phyloP scores from a whole-genome alignment of 2,329 filamentous ascomycete species.

The Calonectria hawksworthii region DNA sequence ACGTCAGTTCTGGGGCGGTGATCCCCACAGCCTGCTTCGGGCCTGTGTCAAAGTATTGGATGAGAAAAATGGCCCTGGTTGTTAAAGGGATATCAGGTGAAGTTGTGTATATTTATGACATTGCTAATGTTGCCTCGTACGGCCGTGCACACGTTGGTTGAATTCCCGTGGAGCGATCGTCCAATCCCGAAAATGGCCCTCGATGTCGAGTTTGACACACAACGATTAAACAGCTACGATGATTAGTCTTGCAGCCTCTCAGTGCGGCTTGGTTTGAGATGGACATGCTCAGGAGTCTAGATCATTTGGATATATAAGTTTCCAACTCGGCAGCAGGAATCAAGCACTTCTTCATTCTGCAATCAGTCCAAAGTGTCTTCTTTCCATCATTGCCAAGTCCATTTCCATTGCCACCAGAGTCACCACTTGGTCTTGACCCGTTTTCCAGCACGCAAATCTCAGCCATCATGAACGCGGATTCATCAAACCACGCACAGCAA shows the following conservation, averaged over 20 bases:
- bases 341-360: neutral
- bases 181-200: constrained; percentile 2
- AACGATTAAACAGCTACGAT: neutral
- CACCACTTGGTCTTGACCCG: neutral
- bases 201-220: neutral
- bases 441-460: neutral
- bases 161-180: too few relatives aligned
- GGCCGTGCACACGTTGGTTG: neutral
- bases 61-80: constrained; percentile 6
- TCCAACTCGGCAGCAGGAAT: neutral
- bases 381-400: neutral
- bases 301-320: neutral
- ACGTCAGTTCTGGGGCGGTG: neutral
- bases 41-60: neutral
- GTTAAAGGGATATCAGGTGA: too few relatives aligned
- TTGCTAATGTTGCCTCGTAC: neutral
- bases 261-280: neutral
- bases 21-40: neutral
- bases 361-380: neutral
- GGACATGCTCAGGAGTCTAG: too few relatives aligned
- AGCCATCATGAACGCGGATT: neutral
- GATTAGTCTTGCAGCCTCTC: neutral
- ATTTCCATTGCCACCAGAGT: neutral
- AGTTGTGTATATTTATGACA: too few relatives aligned
- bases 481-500: neutral